Evolutionary conservation across 2,329 filamentous ascomycete genomes (phyloP).

Genomic region (Penicillium frequentans): DNA sequence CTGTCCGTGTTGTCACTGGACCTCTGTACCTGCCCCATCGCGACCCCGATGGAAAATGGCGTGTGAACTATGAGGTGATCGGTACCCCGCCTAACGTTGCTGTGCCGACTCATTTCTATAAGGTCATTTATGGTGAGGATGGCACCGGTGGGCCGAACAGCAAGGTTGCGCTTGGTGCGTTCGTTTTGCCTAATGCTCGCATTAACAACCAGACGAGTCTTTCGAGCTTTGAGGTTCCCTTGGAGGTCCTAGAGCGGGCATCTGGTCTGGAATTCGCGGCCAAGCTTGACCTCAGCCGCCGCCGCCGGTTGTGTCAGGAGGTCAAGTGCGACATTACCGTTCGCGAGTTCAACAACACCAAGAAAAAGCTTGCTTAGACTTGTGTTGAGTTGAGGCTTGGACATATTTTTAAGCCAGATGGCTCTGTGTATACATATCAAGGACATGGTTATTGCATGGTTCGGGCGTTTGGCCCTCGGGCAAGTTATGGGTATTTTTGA

Average conservation of each 20-base stretch:
- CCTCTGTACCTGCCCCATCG: constrained; percentile 88
- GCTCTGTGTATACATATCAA: constrained; percentile 25
- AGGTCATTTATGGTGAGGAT: constrained; percentile 96
- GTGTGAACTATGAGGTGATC: constrained; percentile 93
- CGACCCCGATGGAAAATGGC: constrained; percentile 91
- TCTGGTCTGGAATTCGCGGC: constrained; percentile 87
- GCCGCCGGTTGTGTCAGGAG: constrained; percentile 81
- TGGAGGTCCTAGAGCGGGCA: constrained; percentile 89
- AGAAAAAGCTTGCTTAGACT: constrained; percentile 41
- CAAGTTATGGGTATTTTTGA: constrained; percentile 1
- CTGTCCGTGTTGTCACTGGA: constrained; percentile 87
- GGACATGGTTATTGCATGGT: constrained; percentile 23
- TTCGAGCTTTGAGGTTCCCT: constrained; percentile 87
- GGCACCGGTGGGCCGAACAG: constrained; percentile 58
- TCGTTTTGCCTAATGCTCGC: constrained; percentile 87
- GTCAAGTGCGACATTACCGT: constrained; percentile 80
- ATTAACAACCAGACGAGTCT: constrained; percentile 88
- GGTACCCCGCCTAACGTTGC: constrained; percentile 90
- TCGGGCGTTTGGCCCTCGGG: constrained; percentile 20
- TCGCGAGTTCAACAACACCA: constrained; percentile 69
- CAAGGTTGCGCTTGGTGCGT: constrained; percentile 85
- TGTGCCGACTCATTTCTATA: constrained; percentile 98
- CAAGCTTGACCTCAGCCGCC: constrained; percentile 70
- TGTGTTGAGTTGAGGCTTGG: neutral
- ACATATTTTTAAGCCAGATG: constrained; percentile 1